Conservation (phyloP, 768 basidiomycete species). For the Auricularia heimuer region DNA sequence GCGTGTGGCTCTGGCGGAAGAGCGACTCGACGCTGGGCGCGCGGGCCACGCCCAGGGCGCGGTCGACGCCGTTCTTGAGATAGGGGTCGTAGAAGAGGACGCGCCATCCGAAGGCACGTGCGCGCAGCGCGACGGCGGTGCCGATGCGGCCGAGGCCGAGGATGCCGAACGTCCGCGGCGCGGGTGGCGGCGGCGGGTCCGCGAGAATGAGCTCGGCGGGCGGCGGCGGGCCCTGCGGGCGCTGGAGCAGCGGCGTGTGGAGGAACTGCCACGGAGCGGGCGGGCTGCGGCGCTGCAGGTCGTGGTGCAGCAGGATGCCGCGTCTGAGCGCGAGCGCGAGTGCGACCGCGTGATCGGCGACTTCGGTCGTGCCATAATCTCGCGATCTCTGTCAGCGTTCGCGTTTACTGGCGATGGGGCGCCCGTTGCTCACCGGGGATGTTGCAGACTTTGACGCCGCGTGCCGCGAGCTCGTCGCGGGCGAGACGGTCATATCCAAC, state of each 20-base stretch:
- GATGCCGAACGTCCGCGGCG: slow-evolving; percentile 13
- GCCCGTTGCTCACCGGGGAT: slow-evolving; percentile 8
- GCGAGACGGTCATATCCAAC: slow-evolving; percentile 15
- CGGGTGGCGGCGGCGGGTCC: neutral
- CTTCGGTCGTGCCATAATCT: slow-evolving; percentile 15
- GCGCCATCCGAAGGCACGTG: slow-evolving; percentile 16
- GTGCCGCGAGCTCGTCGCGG: slow-evolving; percentile 8
- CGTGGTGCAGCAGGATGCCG: slow-evolving; percentile 14
- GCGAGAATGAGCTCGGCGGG: neutral
- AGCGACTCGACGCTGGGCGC: slow-evolving; percentile 9
- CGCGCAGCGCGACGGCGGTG: slow-evolving; percentile 14
- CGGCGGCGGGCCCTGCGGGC: neutral
- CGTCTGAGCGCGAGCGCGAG: slow-evolving; percentile 13
- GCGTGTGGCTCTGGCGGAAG: slow-evolving; percentile 7
- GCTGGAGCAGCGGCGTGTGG: slow-evolving; percentile 10
- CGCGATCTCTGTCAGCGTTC: neutral
- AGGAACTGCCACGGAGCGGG: slow-evolving; percentile 10
- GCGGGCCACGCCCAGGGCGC: slow-evolving; percentile 10
- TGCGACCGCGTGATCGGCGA: slow-evolving; percentile 16
- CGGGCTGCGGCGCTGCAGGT: slow-evolving; percentile 9
- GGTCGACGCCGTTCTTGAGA: slow-evolving; percentile 11
- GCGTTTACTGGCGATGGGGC: neutral
- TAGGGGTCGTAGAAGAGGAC: slow-evolving; percentile 17
- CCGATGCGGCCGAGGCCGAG: slow-evolving; percentile 16
- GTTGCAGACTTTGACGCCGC: slow-evolving; percentile 13